phyloP scores from a whole-genome alignment of 2,329 filamentous ascomycete genomes.

The Reticulascus tulasneorum region DNA sequence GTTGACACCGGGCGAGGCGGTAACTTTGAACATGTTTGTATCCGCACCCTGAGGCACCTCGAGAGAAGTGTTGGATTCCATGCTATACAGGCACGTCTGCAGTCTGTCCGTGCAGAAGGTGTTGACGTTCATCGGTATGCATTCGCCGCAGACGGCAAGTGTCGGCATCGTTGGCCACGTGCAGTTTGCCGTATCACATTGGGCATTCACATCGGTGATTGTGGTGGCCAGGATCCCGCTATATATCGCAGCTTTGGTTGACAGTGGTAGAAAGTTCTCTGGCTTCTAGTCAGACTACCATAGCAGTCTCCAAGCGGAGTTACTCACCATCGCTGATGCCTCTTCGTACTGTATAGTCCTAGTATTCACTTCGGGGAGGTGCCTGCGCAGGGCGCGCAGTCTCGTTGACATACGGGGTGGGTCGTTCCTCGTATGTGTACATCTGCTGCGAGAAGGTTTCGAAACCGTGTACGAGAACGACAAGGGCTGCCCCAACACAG shows the following conservation, averaged over 20 bases:
- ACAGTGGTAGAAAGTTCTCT: conserved; percentile 22
- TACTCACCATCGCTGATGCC: conserved; percentile 11
- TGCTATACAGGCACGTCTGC: conserved; percentile 24
- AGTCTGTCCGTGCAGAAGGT: conserved; percentile 16
- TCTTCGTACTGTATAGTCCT: conserved; percentile 25
- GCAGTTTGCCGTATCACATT: conserved; percentile 29
- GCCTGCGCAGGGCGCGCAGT: conserved; percentile 17
- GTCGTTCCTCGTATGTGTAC: conserved; percentile 26
- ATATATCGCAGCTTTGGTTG: conserved; percentile 34
- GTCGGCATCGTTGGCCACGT: conserved; percentile 32
- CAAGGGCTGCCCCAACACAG: conserved; percentile 32
- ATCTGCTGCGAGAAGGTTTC: conserved; percentile 36
- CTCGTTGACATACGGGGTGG: conserved; percentile 15
- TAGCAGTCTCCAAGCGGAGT: no score
- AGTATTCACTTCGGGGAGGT: conserved; percentile 29
- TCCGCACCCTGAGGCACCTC: conserved; percentile 14
- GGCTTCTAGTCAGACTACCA: no score
- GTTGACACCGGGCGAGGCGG: conserved; percentile 13
- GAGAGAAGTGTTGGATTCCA: conserved; percentile 24
- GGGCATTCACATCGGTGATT: conserved; percentile 19
- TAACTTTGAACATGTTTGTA: conserved; percentile 25
- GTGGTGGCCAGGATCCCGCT: conserved; percentile 29
- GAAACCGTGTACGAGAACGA: conserved; percentile 31
- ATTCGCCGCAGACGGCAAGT: conserved; percentile 31
- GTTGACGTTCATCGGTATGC: conserved; percentile 13